Evolutionary conservation across 768 basidiomycete species (phyloP).

Genomic region (Russula sp.): DNA sequence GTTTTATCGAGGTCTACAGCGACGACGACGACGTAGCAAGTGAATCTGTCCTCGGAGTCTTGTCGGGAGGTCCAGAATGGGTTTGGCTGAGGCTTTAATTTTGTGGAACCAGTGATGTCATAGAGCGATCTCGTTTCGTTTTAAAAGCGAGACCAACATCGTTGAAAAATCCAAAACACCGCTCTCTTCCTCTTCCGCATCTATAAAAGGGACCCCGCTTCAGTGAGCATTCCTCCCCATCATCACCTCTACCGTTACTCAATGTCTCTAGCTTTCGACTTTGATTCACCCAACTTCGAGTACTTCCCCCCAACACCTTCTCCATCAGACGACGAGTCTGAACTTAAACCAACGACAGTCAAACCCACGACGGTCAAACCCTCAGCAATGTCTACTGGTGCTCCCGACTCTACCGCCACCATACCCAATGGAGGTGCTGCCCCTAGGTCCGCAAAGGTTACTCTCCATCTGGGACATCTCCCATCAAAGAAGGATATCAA

Average conservation of each 20-base stretch:
- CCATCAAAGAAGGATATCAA: conserved; percentile 72
- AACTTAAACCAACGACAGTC: conserved; percentile 15
- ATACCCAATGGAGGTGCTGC: conserved; percentile 30
- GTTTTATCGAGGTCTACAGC: conserved; percentile 14
- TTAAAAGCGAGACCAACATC: conserved; percentile 20
- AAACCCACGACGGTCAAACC: conserved; percentile 9
- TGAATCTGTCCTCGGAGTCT: background rate
- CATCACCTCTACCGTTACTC: background rate
- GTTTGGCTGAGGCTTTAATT: background rate
- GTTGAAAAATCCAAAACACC: conserved; percentile 8
- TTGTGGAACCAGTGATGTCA: conserved; percentile 23
- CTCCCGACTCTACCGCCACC: conserved; percentile 29
- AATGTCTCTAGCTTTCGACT: conserved; percentile 27
- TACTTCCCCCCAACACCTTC: conserved; percentile 41
- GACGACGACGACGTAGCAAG: conserved; percentile 1
- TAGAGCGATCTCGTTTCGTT: conserved; percentile 1
- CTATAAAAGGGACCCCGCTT: conserved; percentile 7
- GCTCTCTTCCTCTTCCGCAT: conserved; percentile 1
- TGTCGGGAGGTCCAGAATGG: background rate
- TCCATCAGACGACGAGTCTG: conserved; percentile 31
- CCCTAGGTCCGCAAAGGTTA: conserved; percentile 44
- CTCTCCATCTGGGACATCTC: conserved; percentile 70
- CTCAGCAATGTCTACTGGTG: conserved; percentile 23
- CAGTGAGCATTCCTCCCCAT: conserved; percentile 15
- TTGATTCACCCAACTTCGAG: conserved; percentile 31